Conservation (phyloP, 2,329 filamentous ascomycete genomes). For the Colletotrichum eleusines region DNA sequence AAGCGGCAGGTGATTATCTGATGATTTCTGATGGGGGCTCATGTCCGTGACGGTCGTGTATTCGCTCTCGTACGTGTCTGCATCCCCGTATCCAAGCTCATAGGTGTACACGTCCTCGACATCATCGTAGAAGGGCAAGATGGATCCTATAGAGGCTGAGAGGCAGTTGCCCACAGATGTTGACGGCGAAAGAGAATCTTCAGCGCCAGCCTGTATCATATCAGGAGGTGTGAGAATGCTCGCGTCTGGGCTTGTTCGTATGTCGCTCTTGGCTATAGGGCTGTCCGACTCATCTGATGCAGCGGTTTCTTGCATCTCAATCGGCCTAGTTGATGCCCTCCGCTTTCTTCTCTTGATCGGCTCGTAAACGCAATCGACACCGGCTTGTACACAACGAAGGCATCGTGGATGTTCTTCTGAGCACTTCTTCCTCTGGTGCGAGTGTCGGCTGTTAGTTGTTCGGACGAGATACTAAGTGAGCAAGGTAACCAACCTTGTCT, state of each 20-base stretch:
- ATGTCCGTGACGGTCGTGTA: conserved; percentile 17
- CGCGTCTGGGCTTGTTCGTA: conserved; percentile 33
- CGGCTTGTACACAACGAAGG: conserved; percentile 39
- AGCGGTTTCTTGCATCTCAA: conserved; percentile 2
- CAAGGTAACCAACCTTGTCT: conserved; percentile 37
- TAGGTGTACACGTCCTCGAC: conserved; percentile 17
- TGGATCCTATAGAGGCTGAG: conserved; percentile 16
- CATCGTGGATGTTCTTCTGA: conserved; percentile 41
- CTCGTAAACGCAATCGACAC: conserved; percentile 38
- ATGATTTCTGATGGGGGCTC: conserved; percentile 7
- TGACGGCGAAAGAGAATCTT: conserved; percentile 15
- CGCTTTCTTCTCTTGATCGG: conserved; percentile 42
- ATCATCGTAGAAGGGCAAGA: conserved; percentile 17
- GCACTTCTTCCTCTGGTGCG: conserved; percentile 39
- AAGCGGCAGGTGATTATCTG: background rate
- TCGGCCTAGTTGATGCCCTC: conserved; percentile 19
- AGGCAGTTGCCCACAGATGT: conserved; percentile 5
- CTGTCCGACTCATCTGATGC: conserved; percentile 30
- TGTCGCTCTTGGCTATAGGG: conserved; percentile 10
- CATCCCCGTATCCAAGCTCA: conserved; percentile 9
- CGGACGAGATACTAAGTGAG: background rate
- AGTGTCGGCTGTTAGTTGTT: conserved; percentile 1
- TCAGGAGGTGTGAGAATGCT: conserved; percentile 29
- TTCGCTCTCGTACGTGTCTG: conserved; percentile 1
- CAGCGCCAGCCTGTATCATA: background rate